phyloP scores from a whole-genome alignment of 371 early-diverging fungal genomes.

The Actinomucor elegans region DNA sequence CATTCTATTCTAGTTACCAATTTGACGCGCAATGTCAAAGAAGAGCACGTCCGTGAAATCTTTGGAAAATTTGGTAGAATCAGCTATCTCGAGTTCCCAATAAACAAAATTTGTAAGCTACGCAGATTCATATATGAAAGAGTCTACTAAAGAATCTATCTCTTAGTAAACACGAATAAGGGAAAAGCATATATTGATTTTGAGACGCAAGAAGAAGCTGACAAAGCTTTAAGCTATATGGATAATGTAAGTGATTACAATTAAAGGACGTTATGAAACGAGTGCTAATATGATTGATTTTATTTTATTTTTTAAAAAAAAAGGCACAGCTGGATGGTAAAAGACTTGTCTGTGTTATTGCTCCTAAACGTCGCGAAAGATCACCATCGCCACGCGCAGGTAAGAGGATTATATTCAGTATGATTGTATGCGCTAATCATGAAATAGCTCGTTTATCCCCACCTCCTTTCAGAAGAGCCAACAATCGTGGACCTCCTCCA shows the following conservation, averaged over 20 bases:
- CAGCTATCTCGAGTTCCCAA: constrained; percentile 37
- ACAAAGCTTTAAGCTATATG: constrained; percentile 56
- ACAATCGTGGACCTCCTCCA: constrained; percentile 8
- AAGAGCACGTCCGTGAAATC: constrained; percentile 49
- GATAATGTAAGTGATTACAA: constrained; percentile 38
- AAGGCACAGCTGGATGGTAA: constrained; percentile 63
- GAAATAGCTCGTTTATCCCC: constrained; percentile 26
- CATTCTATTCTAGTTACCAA: constrained; percentile 31
- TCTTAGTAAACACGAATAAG: constrained; percentile 48
- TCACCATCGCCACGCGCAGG: constrained; percentile 36
- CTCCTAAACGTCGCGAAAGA: constrained; percentile 31
- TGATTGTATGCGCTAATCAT: not conserved
- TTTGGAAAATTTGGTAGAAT: constrained; percentile 44
- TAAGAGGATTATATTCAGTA: constrained; percentile 3
- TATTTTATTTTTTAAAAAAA: not conserved
- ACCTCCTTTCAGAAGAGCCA: constrained; percentile 26
- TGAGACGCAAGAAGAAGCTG: constrained; percentile 54
- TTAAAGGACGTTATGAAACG: not conserved
- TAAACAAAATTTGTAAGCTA: constrained; percentile 41
- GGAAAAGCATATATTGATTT: constrained; percentile 60
- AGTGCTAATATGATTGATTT: not conserved
- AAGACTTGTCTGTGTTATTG: constrained; percentile 24
- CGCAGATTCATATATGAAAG: not conserved
- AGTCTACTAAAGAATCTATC: not conserved
- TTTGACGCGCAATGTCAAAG: constrained; percentile 48